Conservation (phyloP, 805 yeast species). For the Candida germanica region DNA sequence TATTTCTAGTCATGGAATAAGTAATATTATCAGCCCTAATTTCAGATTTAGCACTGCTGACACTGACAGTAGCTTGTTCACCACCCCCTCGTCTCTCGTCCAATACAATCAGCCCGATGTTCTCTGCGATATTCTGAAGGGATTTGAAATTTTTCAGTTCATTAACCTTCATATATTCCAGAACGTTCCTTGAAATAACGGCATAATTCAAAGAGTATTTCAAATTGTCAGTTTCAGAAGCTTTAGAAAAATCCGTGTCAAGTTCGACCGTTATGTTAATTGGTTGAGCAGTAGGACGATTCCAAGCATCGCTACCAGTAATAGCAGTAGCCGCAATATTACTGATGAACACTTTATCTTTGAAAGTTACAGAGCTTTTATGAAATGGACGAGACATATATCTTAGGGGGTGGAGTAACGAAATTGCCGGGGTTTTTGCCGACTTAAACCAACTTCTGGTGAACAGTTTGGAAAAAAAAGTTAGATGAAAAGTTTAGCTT, state of each 20-base stretch:
- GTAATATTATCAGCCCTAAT: conserved; percentile 54
- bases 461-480: conserved; percentile 5
- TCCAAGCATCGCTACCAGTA: conserved; percentile 77
- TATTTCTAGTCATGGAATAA: conserved; percentile 36
- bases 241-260: conserved; percentile 63
- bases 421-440: conserved; percentile 11
- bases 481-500: not conserved
- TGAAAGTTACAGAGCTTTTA: conserved; percentile 16
- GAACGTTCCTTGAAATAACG: conserved; percentile 66
- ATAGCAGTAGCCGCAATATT: conserved; percentile 60
- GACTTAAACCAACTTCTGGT: conserved; percentile 13
- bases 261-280: conserved; percentile 57
- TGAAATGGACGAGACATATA: conserved; percentile 9
- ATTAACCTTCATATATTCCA: conserved; percentile 45
- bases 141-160: conserved; percentile 40
- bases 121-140: conserved; percentile 46
- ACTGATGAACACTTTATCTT: conserved; percentile 46
- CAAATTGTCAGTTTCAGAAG: conserved; percentile 81
- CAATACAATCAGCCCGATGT: conserved; percentile 44
- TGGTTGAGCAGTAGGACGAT: conserved; percentile 63
- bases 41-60: conserved; percentile 52
- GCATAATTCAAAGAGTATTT: conserved; percentile 86
- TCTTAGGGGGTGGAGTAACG: not conserved
- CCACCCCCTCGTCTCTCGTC: conserved; percentile 47
- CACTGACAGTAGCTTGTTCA: conserved; percentile 34